Evolutionary conservation across 192 early-diverging fungal species (phyloP).

Genomic region (Phlyctochytrium bullatum): DNA sequence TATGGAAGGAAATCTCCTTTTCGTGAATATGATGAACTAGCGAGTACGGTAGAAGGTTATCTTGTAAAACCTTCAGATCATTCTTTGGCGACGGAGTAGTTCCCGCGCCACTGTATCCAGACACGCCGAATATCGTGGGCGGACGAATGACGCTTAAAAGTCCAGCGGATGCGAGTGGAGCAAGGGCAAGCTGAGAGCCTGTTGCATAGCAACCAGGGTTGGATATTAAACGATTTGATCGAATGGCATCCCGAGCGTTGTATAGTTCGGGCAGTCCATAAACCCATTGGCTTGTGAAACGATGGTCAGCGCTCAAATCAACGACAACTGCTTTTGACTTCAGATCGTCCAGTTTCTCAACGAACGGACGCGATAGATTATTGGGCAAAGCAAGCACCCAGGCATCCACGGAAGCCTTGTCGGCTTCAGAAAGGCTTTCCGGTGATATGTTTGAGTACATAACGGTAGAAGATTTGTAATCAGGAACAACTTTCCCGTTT

Average conservation of each 20-base stretch:
- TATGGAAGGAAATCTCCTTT: constrained; percentile 80
- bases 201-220: constrained; percentile 99
- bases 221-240: constrained; percentile 59
- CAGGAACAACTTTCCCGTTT: constrained; percentile 76
- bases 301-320: constrained; percentile 92
- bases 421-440: constrained; percentile 52
- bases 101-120: constrained; percentile 98
- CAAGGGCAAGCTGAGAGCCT: constrained; percentile 86
- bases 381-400: constrained; percentile 99
- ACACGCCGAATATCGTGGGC: constrained; percentile 91
- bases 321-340: constrained; percentile 67
- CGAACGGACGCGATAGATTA: constrained; percentile 90
- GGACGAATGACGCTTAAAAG: constrained; percentile 25
- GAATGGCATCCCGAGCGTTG: constrained; percentile 63
- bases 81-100: constrained; percentile 97
- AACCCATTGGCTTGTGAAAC: constrained; percentile 83
- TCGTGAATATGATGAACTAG: constrained; percentile 97
- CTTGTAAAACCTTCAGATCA: constrained; percentile 75
- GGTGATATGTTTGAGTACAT: constrained; percentile 81
- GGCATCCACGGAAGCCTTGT: constrained; percentile 67
- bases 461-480: constrained; percentile 68
- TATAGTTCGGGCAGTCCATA: constrained; percentile 71
- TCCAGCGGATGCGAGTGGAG: constrained; percentile 68
- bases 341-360: constrained; percentile 58
- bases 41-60: constrained; percentile 92